Evolutionary conservation across 1,284 basidiomycete genomes (phyloP).

Genomic region (Trichosporon inkin): DNA sequence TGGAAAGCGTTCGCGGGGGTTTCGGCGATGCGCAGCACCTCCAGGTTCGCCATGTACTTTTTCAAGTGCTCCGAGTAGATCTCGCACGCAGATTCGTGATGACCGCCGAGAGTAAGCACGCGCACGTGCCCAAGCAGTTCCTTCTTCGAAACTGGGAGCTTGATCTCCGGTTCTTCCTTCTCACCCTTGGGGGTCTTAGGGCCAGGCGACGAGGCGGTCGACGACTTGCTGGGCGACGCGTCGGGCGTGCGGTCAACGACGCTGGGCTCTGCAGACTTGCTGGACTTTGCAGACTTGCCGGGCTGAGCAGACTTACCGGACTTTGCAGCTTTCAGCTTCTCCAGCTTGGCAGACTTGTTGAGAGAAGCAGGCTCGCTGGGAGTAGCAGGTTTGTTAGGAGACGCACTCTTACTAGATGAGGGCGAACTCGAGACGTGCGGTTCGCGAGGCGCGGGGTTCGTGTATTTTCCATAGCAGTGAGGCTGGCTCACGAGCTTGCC

Average conservation of each 20-base stretch:
- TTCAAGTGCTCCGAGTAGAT: not conserved
- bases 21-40: slow-evolving; percentile 2
- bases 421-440: not conserved
- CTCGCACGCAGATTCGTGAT: not conserved
- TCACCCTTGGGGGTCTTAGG: not conserved
- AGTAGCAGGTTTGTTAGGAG: not conserved
- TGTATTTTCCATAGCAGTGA: not conserved
- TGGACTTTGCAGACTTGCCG: too few species aligned
- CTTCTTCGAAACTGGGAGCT: not conserved
- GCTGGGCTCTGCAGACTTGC: too few species aligned
- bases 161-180: not conserved
- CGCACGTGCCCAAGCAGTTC: not conserved
- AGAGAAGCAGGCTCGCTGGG: not conserved
- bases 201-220: not conserved
- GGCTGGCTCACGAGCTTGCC: not conserved
- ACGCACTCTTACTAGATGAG: too few species aligned
- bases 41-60: not conserved
- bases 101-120: not conserved
- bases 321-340: too few species aligned
- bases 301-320: not conserved
- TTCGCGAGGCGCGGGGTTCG: not conserved
- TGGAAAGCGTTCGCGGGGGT: not conserved
- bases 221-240: not conserved
- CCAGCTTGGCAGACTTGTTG: not conserved
- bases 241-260: not conserved